Evolutionary conservation across 257 asterid species (phyloP).

Genomic region (Nemophila menziesii): DNA sequence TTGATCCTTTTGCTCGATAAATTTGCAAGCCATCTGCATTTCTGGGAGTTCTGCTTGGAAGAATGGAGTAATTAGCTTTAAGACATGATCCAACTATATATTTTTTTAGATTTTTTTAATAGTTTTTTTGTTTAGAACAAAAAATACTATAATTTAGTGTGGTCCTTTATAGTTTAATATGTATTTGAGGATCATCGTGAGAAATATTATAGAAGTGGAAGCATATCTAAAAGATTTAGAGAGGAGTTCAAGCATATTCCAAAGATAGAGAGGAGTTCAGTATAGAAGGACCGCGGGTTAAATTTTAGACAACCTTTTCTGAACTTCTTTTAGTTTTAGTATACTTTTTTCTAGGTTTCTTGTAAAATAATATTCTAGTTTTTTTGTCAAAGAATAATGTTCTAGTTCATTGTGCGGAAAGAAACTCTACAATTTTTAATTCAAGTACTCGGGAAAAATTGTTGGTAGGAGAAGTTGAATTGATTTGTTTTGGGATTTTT

Average conservation of each 20-base stretch:
- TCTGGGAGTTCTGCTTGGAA: conserved; percentile 98
- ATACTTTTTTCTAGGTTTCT: conserved; percentile 7
- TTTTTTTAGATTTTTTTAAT: background rate
- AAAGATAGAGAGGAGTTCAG: no score
- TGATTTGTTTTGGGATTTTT: conserved; percentile 12
- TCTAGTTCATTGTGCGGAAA: conserved; percentile 24
- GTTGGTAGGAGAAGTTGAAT: conserved; percentile 11
- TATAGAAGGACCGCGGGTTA: no score
- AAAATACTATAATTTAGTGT: no score
- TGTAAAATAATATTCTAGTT: no score
- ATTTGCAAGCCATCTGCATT: conserved; percentile 94
- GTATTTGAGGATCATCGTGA: conserved; percentile 8
- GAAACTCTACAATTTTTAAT: conserved; percentile 13
- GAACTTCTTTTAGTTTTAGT: conserved; percentile 3
- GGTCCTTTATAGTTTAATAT: no score
- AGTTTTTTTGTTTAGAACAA: no score
- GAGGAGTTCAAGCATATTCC: conserved; percentile 93
- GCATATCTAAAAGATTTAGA: conserved; percentile 96
- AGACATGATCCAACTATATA: no score
- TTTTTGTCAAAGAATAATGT: no score
- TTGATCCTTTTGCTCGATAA: conserved; percentile 84
- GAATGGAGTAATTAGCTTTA: conserved; percentile 71
- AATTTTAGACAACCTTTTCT: no score
- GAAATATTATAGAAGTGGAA: conserved; percentile 73
- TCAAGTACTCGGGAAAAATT: conserved; percentile 22